Evolutionary conservation across 2,329 filamentous ascomycete genomes (phyloP).

Genomic region (Neocucurbitaria cava): DNA sequence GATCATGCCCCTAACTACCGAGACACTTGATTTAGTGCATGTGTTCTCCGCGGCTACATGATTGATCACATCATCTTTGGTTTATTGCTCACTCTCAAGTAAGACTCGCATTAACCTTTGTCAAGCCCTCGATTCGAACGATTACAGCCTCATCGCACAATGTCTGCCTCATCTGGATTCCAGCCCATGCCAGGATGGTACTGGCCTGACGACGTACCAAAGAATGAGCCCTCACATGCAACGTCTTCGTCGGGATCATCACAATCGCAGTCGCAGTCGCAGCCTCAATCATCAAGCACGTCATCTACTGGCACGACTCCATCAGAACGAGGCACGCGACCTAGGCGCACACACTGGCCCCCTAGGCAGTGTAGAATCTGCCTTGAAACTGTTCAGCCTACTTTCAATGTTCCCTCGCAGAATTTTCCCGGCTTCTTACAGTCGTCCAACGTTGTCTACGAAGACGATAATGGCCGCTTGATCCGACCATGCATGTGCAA

Average conservation of each 20-base stretch:
- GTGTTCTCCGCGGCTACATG: constrained; percentile 26
- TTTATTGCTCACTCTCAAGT: constrained; percentile 29
- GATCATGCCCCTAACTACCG: constrained; percentile 25
- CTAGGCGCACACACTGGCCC: constrained; percentile 62
- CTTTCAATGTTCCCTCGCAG: constrained; percentile 63
- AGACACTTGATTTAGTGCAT: constrained; percentile 26
- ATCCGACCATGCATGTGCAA: constrained; percentile 93
- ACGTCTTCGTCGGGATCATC: constrained; percentile 22
- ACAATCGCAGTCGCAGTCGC: constrained; percentile 14
- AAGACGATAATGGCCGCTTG: constrained; percentile 77
- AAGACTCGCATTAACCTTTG: constrained; percentile 30
- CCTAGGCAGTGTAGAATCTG: constrained; percentile 88
- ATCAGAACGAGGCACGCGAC: constrained; percentile 19
- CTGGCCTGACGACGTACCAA: constrained; percentile 56
- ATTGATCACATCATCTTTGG: constrained; percentile 27
- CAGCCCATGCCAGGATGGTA: constrained; percentile 53
- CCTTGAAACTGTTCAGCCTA: constrained; percentile 72
- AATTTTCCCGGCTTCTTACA: constrained; percentile 64
- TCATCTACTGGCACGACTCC: constrained; percentile 20
- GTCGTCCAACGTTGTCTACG: constrained; percentile 69
- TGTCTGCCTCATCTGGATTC: constrained; percentile 53
- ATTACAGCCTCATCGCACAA: constrained; percentile 21
- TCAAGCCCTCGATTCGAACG: constrained; percentile 6
- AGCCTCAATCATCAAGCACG: constrained; percentile 19
- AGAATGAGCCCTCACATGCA: constrained; percentile 27